Percentiles rank a stretch among this genome's conserved stretches.
phyloP scores from a whole-genome alignment of 192 early-diverging fungal genomes.

The Mortierella hygrophila region DNA sequence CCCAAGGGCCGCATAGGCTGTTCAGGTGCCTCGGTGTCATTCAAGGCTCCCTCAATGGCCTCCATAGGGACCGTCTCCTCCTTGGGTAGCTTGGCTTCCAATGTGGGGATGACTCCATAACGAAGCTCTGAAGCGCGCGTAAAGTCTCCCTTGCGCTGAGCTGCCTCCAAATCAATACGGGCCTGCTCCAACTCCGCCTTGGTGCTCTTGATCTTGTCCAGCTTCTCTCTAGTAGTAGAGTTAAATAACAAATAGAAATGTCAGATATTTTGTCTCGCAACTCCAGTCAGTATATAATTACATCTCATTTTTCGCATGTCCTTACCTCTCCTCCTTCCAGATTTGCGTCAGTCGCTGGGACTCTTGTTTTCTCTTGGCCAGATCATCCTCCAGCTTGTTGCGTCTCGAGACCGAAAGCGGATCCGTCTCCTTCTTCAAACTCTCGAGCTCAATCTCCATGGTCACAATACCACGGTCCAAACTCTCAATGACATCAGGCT shows the following conservation, averaged over 20 bases:
- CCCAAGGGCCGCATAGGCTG: slow-evolving; percentile 27
- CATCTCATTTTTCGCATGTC: not conserved
- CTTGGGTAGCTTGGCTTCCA: slow-evolving; percentile 75
- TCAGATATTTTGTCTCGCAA: not conserved
- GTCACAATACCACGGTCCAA: slow-evolving; percentile 82
- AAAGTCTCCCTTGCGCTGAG: slow-evolving; percentile 81
- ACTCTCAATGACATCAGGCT: slow-evolving; percentile 82
- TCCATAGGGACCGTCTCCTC: slow-evolving; percentile 55
- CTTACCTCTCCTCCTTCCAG: slow-evolving; percentile 77
- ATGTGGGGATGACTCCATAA: slow-evolving; percentile 81
- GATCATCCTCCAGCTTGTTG: slow-evolving; percentile 67
- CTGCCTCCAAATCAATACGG: slow-evolving; percentile 79
- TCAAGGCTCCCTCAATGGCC: slow-evolving; percentile 60
- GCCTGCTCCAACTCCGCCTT: slow-evolving; percentile 81
- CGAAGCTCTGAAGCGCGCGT: slow-evolving; percentile 79
- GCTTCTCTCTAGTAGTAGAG: slow-evolving; percentile 56
- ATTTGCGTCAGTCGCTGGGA: slow-evolving; percentile 65
- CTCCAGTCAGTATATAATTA: not conserved
- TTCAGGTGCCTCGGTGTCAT: slow-evolving; percentile 21
- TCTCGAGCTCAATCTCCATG: slow-evolving; percentile 84
- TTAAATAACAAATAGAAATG: not conserved
- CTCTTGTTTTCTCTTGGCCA: slow-evolving; percentile 72
- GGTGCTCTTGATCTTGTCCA: slow-evolving; percentile 75
- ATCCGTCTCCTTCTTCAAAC: slow-evolving; percentile 84
- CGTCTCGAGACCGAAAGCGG: slow-evolving; percentile 74